A percentile compares a stretch with the other conserved stretches of the same genome.
Conservation (phyloP, 176 grass and related monocot genomes). For the Juncus inflexus region DNA sequence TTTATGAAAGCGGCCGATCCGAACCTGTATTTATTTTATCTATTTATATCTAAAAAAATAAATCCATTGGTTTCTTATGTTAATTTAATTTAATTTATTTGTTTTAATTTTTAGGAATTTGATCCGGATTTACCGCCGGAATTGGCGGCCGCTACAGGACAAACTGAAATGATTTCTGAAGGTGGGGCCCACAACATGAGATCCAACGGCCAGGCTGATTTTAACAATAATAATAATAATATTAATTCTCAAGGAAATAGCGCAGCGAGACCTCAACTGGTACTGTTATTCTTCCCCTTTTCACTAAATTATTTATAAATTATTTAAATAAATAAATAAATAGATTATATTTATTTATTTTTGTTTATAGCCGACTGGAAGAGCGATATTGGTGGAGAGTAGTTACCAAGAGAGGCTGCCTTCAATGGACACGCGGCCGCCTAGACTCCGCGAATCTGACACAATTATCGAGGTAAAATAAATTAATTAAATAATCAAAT, state of each 20-base stretch:
- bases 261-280: constrained; percentile 15
- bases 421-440: constrained; percentile 70
- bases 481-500: not conserved
- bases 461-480: constrained; percentile 92
- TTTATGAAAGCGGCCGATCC: constrained; percentile 94
- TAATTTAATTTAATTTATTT: constrained; percentile 10
- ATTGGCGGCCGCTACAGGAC: constrained; percentile 71
- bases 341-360: not conserved
- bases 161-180: constrained; percentile 12
- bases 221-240: not conserved
- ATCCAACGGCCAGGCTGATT: constrained; percentile 20
- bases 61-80: constrained; percentile 15
- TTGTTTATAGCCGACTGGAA: constrained; percentile 62
- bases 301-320: constrained; percentile 2
- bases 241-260: not conserved
- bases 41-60: constrained; percentile 7
- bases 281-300: constrained; percentile 6
- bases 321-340: not conserved
- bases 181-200: constrained; percentile 4
- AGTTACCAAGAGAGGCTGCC: constrained; percentile 69
- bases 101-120: constrained; percentile 56
- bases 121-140: constrained; percentile 99
- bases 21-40: constrained; percentile 53
- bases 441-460: constrained; percentile 78
- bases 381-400: constrained; percentile 93